Evolutionary conservation across 2,329 filamentous ascomycete species (phyloP), one percentile per base, ranked within the genome.

Genomic region (Amauroascus niger): DNA sequence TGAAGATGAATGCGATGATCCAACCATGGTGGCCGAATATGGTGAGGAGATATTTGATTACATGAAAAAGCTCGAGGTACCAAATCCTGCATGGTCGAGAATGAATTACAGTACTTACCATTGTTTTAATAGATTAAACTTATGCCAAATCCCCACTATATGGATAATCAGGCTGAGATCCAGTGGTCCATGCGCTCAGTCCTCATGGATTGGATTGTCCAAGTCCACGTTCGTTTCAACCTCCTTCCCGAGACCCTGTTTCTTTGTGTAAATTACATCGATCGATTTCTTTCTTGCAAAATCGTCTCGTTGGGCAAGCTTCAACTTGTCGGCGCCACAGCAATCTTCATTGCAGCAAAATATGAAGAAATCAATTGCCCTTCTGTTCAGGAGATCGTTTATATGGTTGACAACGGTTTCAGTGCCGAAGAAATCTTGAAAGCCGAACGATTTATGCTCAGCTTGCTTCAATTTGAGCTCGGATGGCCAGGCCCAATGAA

Each of bases 401-500:
- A 91, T 76, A 97, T 98, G 91, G 93, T 98, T 39, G 93, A 98
- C 67, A 81, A 83, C 41, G 89, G 88, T 53, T 98, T 96, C 72
- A 86, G 80, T 2, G 79, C 81, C 14, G 90, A 96, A 54, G 93
- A 97, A 73, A 91, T 98, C 54, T 79, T 97, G 60, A 96, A 97
- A 74, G 93, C 93, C 0, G 93, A 98, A 72, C 84, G 90, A 11
- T 97, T 95, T 75, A 98, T 98, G 90, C 80, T 98, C 49, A 94
- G 82, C 70, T 95, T 96, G 85, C 81, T 98, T 52, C 81, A 88
- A 63, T 98, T 95, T 66, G 89, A 96, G 71, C 81, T 98, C 52
- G 93, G 93, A 50, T 97, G 88, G 86, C 93, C 93, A n/a, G 93
- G 93, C 41, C 93, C 93, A 1, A 96, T 98, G 91, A 96, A 89